A percentile compares a stretch with the other conserved stretches of the same genome.
Evolutionary conservation across 495 filamentous ascomycete species (phyloP).

Genomic region (Talaromyces adpressus): DNA sequence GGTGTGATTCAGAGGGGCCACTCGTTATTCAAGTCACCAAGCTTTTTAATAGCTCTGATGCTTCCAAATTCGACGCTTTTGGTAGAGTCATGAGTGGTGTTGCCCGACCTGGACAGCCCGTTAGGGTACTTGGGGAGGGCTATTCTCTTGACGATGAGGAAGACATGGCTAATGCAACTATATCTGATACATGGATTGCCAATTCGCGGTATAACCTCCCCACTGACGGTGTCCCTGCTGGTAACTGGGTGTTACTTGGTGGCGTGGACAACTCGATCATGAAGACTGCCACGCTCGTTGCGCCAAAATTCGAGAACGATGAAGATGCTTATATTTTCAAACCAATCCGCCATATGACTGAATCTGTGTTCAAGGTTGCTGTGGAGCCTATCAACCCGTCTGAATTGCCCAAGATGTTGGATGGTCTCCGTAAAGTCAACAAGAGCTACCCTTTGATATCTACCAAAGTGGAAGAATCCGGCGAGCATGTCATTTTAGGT

Average conservation of each 20-base stretch:
- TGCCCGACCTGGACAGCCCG: conserved; percentile 69
- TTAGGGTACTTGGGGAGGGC: conserved; percentile 89
- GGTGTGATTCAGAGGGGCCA: conserved; percentile 84
- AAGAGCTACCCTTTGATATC: conserved; percentile 93
- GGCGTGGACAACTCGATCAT: conserved; percentile 98
- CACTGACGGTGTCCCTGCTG: conserved; percentile 85
- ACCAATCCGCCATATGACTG: conserved; percentile 88
- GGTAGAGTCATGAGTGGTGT: conserved; percentile 93
- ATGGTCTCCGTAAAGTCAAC: conserved; percentile 92
- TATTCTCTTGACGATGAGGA: conserved; percentile 98
- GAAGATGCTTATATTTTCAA: conserved; percentile 94
- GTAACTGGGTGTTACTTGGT: conserved; percentile 86
- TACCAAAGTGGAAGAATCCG: conserved; percentile 98
- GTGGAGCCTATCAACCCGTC: conserved; percentile 98
- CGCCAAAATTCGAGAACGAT: conserved; percentile 68
- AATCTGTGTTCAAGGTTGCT: conserved; percentile 95
- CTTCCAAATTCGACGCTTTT: conserved; percentile 79
- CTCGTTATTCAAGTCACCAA: conserved; percentile 88
- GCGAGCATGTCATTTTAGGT: conserved; percentile 89
- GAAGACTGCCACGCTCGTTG: conserved; percentile 93
- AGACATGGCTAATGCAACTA: conserved; percentile 89
- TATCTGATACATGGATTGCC: conserved; percentile 85
- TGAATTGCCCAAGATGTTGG: conserved; percentile 98
- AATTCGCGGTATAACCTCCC: conserved; percentile 90
- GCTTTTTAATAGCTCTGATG: conserved; percentile 82